Conservation (phyloP, 2,329 filamentous ascomycete genomes). For the Beauveria brongniartii region DNA sequence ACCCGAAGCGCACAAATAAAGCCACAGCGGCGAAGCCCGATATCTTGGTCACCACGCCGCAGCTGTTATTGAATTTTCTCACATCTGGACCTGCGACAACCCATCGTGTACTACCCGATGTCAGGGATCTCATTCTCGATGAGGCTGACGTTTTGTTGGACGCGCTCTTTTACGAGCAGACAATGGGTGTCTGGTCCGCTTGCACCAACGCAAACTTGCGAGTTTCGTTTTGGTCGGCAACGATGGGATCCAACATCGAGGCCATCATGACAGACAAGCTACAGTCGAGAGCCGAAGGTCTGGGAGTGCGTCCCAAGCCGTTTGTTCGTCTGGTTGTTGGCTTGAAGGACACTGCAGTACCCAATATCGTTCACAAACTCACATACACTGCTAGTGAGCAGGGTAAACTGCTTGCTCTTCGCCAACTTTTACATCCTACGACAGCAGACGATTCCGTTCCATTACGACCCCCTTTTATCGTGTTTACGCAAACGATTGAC, state of each 20-base stretch:
- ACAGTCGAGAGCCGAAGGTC: conserved; percentile 38
- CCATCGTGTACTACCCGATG: conserved; percentile 50
- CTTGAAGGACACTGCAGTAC: conserved; percentile 89
- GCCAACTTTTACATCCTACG: conserved; percentile 77
- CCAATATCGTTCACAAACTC: conserved; percentile 83
- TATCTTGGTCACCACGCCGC: conserved; percentile 33
- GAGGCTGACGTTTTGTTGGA: conserved; percentile 95
- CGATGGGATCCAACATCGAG: conserved; percentile 92
- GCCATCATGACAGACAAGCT: conserved; percentile 64
- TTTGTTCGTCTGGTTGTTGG: conserved; percentile 87
- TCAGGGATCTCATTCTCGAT: conserved; percentile 73
- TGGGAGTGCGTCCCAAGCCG: conserved; percentile 33
- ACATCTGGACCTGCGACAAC: conserved; percentile 34
- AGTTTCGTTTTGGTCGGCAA: conserved; percentile 88
- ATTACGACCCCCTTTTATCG: conserved; percentile 79
- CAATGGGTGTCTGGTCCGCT: conserved; percentile 72
- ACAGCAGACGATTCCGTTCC: conserved; percentile 47
- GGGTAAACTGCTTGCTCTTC: conserved; percentile 84
- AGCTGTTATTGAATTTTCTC: conserved; percentile 69
- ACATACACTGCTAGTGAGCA: conserved; percentile 87
- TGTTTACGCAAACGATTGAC: conserved; percentile 94
- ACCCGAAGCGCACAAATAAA: conserved; percentile 17
- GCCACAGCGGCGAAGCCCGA: conserved; percentile 25
- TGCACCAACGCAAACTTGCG: conserved; percentile 64
- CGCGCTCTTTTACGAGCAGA: conserved; percentile 83